Evolutionary conservation across 257 asterid species (phyloP), one percentile per base, ranked within the genome.

Genomic region (Capsicum pubescens): DNA sequence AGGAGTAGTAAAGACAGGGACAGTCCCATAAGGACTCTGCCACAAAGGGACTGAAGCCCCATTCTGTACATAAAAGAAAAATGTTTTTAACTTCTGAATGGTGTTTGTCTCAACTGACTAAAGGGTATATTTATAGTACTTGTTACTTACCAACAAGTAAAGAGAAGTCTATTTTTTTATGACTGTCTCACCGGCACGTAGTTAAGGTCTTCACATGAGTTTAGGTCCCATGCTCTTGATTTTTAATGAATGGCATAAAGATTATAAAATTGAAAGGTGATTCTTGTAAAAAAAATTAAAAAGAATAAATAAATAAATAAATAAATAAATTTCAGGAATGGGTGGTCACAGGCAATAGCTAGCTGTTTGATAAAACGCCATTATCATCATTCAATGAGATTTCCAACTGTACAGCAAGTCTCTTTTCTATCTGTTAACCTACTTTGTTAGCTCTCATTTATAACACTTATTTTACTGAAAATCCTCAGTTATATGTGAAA

Each of bases 121-220:
- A 15, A 77, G 64, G 82, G 50, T 77, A 77, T 77, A 77, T 77
- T 77, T 77, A 77, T 77, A 76, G 26, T 54, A 76, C 15, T 16
- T 9, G 13, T 14, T 21, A 52, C 61, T 21, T 13, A 12, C 11
- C 19, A 11, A 21, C 8, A 26, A 26, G 48, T 77, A 26, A 54
- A 76, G 63, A 26, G 8, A 71, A 14, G 26, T 0, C 14, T 54
- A 21, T 39, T 17, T 77, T 7, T 69, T 80, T 48, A 82, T 82
- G 88, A 79, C 79, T 80, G 78, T 85, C 80, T 87, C 54, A 84
- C 95, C 93, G 92, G 89, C 92, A 89, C 82, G 72, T 76, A 84
- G 86, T 92, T 89, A 90, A 91, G 91, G 89, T 46, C 83, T 83
- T 93, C 98, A 92, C 99, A 92, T 91, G 97, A 89, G 92, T 86